Base-by-base conservation (phyloP, 257 asterid genomes). In the Nicotiana noctiflora region DNA sequence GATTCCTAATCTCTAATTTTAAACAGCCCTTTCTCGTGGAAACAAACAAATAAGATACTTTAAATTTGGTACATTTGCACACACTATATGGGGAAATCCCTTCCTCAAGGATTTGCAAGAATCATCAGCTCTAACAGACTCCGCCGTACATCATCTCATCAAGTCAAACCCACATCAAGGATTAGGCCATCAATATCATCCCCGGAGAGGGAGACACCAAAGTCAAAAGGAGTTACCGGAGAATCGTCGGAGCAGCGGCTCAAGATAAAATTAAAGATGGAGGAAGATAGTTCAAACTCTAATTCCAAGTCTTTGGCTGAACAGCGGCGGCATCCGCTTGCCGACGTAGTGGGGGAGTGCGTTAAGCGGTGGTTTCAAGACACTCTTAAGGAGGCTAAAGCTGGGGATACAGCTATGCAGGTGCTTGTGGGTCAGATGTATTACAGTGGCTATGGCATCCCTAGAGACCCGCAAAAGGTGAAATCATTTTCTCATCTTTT, bases 371-470 rank as follows among this genome's bases (percentile, higher is more conserved):
- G 99, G 98, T 96, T 96, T 82, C 94, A 90, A n/a, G 98, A 94
- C 75, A 85, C 98, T 3, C 93, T 96, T 61, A 91, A 90, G 88
- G 98, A 96, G 85, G 99, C 99, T 84, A 91, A 90, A 82, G 86
- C 89, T 46, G 98, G 99, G 23, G 97, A 94, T 76, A 80, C 46
- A 82, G 85, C 65, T 37, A 96, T 96, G 99, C 99, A 96, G 89
- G 97, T 96, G 67, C 96, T 96, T 66, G 97, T 92, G 77, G 97
- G 98, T 70, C 98, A 96, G 98, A 96, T 96, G 99, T 96, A 94
- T 89, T 81, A 67, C 51, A 90, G 92, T 80, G 99, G 99, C 31
- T 96, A 91, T 84, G 99, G 99, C 44, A 89, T 92, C 32, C 84
- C 90, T 1, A 87, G 59, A 77, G 95, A 96, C 84, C 87, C 83